Evolutionary conservation across 2,329 filamentous ascomycete genomes (phyloP).

Genomic region (Colletotrichum spaethianum): DNA sequence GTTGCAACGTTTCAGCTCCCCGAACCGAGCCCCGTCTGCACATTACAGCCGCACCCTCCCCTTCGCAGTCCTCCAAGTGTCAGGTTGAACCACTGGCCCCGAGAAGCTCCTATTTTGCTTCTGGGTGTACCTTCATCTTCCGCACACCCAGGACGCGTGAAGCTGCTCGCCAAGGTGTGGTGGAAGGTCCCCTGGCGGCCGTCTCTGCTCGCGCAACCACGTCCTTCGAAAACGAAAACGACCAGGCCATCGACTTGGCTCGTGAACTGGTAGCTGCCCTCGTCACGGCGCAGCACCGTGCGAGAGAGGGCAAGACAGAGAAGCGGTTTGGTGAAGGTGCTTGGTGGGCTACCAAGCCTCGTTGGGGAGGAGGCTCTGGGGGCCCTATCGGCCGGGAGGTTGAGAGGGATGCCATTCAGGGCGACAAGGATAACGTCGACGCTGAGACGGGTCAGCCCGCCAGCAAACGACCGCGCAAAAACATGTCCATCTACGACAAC

Average conservation of each 20-base stretch:
- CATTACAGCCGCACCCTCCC: conserved; percentile 57
- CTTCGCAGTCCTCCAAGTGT: conserved; percentile 42
- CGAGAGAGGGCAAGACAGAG: conserved; percentile 70
- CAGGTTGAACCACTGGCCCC: conserved; percentile 37
- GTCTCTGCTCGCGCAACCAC: conserved; percentile 71
- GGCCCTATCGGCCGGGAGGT: conserved; percentile 75
- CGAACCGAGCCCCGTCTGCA: conserved; percentile 73
- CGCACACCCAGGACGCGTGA: conserved; percentile 73
- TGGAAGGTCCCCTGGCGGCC: conserved; percentile 74
- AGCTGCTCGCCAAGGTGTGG: conserved; percentile 69
- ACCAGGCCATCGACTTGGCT: conserved; percentile 74
- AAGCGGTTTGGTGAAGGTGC: conserved; percentile 69
- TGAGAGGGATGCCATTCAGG: conserved; percentile 61
- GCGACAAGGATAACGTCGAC: conserved; percentile 60
- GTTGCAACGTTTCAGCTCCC: conserved; percentile 71
- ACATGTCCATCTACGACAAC: conserved; percentile 72
- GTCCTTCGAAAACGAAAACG: conserved; percentile 66
- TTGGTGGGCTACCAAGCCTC: conserved; percentile 73
- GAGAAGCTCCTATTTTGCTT: conserved; percentile 70
- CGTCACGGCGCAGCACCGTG: conserved; percentile 74
- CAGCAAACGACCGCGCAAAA: conserved; percentile 67
- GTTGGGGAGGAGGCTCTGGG: conserved; percentile 75
- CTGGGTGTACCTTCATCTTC: conserved; percentile 72
- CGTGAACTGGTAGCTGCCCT: conserved; percentile 73
- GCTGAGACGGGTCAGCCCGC: conserved; percentile 45